phyloP scores from a whole-genome alignment of 148 eudicot genomes.

The Cornus florida region DNA sequence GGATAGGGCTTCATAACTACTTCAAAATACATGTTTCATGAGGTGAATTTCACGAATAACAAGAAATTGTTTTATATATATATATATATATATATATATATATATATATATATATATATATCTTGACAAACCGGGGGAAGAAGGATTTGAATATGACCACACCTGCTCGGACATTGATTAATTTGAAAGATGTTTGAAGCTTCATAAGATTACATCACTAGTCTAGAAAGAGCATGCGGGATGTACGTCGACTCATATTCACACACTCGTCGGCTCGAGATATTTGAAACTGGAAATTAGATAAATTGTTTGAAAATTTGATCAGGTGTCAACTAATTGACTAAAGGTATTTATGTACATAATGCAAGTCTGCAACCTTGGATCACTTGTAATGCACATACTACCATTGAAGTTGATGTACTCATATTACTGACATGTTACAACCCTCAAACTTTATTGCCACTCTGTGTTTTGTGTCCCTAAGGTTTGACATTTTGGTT shows the following conservation, averaged over 20 bases:
- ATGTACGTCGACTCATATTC: neutral
- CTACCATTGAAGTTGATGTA: neutral
- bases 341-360: neutral
- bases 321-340: neutral
- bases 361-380: neutral
- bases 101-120: too few relatives aligned
- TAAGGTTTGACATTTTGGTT: neutral
- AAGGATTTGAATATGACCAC: too few relatives aligned
- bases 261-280: too few relatives aligned
- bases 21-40: too few relatives aligned
- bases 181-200: neutral
- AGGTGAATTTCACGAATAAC: too few relatives aligned
- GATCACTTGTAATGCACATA: neutral
- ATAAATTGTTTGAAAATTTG: too few relatives aligned
- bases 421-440: neutral
- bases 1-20: neutral
- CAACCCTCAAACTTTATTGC: neutral
- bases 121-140: too few relatives aligned
- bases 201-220: too few relatives aligned
- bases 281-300: too few relatives aligned
- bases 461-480: neutral
- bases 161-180: neutral
- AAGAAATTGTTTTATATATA: too few relatives aligned
- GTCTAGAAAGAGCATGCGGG: too few relatives aligned
- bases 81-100: too few relatives aligned